Base-by-base conservation (phyloP, 2,329 filamentous ascomycete genomes). In the Didymella sp. region DNA sequence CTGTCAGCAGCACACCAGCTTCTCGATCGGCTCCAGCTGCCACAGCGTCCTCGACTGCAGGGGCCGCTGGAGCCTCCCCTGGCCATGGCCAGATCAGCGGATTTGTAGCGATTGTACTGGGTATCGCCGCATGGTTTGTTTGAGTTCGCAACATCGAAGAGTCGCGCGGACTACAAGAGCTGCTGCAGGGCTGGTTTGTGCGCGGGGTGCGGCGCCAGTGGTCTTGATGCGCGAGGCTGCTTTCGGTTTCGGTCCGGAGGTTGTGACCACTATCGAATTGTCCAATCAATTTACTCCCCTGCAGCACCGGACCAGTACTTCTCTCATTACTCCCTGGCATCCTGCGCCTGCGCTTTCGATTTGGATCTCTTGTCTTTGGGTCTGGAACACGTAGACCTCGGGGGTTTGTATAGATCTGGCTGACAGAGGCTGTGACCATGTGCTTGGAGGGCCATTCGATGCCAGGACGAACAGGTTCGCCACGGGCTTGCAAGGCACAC, bases 51-150 rank as follows among this genome's bases (percentile, higher is more conserved):
- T 19, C 38, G 24, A 43, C 48, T 22, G 24, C 33, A 31, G 50
- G 49, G 27, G 47, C 42, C 13, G 42, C 47, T 15, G 9, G 6
- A 11, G 15, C 22, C n/a, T 24, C 22, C 8, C 33, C 25, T n/a
- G 27, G 43, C 11, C 47, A 21, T n/a, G 27, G 43, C 11, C 47
- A 40, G 25, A 24, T 47, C 37, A 42, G 31, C 43, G 50, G 50
- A 8, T 6, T 55, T 24, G 50, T 49, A 27, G 58, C 58, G 1
- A 21, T 52, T n/a, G 31, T 47, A 19, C 19, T 59, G 5, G 58
- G 58, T 15, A 38, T 50, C n/a, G 51, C 52, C 13, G 58, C 58
- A 17, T 63, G 51, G 55, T 7, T 53, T 37, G 28, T 58, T 40
- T 63, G 47, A 51, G 37, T 38, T 25, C 17, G 24, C 19, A 12